Evolutionary conservation across 2,329 filamentous ascomycete species (phyloP), one percentile per base, ranked within the genome.

Genomic region (Aschersonia sp.): DNA sequence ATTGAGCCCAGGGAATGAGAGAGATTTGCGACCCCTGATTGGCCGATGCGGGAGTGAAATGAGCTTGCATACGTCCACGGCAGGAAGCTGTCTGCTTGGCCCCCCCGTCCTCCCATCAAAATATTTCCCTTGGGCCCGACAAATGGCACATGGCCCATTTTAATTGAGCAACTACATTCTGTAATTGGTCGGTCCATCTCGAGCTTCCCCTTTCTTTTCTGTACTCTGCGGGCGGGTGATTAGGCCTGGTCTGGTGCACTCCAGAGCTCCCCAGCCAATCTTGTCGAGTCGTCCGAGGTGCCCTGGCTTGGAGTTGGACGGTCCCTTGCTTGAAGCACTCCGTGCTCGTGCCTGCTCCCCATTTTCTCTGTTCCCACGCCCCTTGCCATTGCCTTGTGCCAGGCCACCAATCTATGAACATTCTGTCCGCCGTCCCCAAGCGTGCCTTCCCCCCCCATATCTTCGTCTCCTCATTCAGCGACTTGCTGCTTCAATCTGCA

Each of bases 41-140:
- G 33, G 42, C 42, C 51, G 51, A 46, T 42, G 46, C 48, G 44
- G 50, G 49, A 47, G 47, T 49, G 51, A 52, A 52, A 55, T 55
- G 54, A 47, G 49, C 50, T 50, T 50, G 11, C 32, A 37, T 35
- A 40, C 32, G 22, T 33, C 30, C 10, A 22, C 22, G 22, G 22
- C 22, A 22, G 22, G 22, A 22, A 22, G 22, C 22, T 22, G 22
- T 22, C 22, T 22, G 22, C 22, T 22, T 22, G 22, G 22, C 22
- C 22, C 22, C 22, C 22, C 4, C 22, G 22, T 22, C 22, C 22
- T 22, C 22, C 22, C 22, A 22, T 22, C 22, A 22, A 37, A 12
- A 12, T 37, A 12, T 8, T 12, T 8, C 35, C 35, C 4, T 37
- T 37, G 35, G 35, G 8, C 35, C 35, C 35, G 12, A 37, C 35